Conservation (phyloP, 495 filamentous ascomycete genomes). For the Aspergillus nanangensis region DNA sequence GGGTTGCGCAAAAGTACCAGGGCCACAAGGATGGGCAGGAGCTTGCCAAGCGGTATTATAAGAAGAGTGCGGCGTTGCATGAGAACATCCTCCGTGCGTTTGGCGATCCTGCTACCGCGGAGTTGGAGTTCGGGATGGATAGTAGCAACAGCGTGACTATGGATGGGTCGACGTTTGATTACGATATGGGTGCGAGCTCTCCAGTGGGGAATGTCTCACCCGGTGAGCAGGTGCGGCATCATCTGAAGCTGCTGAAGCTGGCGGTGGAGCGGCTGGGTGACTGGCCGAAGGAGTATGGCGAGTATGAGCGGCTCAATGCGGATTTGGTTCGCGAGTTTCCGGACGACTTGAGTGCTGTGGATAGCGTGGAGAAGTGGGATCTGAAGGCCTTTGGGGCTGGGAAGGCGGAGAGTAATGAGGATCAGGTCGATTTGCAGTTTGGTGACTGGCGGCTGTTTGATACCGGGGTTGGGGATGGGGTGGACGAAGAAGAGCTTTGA, state of each 20-base stretch:
- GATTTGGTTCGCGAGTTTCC: constrained; percentile 21
- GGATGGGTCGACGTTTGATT: constrained; percentile 9
- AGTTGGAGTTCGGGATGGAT: constrained; percentile 19
- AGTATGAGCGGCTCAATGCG: constrained; percentile 24
- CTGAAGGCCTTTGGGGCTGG: constrained; percentile 33
- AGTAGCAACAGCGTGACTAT: constrained; percentile 13
- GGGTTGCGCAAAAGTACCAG: constrained; percentile 26
- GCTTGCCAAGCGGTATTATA: constrained; percentile 37
- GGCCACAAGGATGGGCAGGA: constrained; percentile 26
- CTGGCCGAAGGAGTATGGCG: constrained; percentile 35
- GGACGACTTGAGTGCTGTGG: constrained; percentile 21
- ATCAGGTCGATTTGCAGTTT: constrained; percentile 10
- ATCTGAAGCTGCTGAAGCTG: constrained; percentile 35
- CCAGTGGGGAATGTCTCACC: constrained; percentile 1
- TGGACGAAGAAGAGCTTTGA: neutral
- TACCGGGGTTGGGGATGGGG: neutral
- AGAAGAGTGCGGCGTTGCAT: constrained; percentile 30
- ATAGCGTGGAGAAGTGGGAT: constrained; percentile 39
- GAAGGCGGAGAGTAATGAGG: constrained; percentile 22
- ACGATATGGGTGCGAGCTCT: neutral
- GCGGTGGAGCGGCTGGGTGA: constrained; percentile 33
- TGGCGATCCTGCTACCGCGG: constrained; percentile 24
- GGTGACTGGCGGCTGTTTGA: neutral
- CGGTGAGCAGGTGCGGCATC: constrained; percentile 27
- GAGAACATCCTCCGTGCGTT: constrained; percentile 34